Conservation (phyloP, 140 eudicot species). For the Flaveria floridana region DNA sequence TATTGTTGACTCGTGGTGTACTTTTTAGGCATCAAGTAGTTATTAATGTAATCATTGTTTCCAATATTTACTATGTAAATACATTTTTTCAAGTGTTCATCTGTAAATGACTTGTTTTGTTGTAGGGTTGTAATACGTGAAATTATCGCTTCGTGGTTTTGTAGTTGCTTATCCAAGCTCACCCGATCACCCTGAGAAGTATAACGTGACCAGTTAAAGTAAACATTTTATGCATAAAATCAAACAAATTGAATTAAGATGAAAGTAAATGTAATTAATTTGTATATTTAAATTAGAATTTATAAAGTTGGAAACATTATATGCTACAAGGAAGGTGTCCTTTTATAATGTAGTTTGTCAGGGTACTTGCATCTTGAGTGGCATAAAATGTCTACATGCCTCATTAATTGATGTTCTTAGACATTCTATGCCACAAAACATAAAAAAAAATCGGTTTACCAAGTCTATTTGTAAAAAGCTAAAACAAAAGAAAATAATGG, state of each 20-base stretch:
- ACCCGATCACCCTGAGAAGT: constrained; percentile 19
- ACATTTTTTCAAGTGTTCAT: constrained; percentile 23
- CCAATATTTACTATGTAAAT: constrained; percentile 36
- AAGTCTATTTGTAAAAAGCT: too few relatives aligned
- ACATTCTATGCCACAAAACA: background rate
- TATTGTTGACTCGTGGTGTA: constrained; percentile 24
- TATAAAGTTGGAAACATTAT: background rate
- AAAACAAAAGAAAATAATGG: too few relatives aligned
- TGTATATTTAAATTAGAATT: background rate
- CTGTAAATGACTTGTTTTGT: constrained; percentile 9
- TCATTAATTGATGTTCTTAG: background rate
- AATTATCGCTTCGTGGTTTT: background rate
- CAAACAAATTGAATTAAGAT: background rate
- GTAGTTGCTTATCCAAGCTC: constrained; percentile 27
- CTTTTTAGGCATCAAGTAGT: constrained; percentile 31
- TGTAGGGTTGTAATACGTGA: constrained; percentile 12
- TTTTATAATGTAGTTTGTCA: too few relatives aligned
- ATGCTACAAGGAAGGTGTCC: too few relatives aligned
- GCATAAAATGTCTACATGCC: background rate
- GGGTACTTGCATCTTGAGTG: too few relatives aligned
- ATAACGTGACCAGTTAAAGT: background rate
- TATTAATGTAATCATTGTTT: constrained; percentile 42
- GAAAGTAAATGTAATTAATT: background rate
- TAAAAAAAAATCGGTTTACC: too few relatives aligned
- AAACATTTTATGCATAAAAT: background rate